Base-by-base conservation (phyloP, 305 asterid genomes). In the Fraxinus angustifolia region DNA sequence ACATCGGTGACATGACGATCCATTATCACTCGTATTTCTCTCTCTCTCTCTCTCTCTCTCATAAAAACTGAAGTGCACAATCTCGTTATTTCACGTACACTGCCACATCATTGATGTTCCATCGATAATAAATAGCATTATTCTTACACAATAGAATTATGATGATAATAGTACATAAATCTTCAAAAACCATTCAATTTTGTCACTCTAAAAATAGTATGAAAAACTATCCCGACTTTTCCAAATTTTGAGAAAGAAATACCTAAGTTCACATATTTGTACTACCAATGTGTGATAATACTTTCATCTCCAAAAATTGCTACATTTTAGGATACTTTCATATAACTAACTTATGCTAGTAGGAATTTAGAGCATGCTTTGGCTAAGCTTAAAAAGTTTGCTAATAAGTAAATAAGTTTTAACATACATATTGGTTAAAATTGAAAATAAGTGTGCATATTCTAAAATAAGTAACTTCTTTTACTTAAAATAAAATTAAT, bases 281-380 rank as follows among this genome's bases (percentile, higher is more conserved):
- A 50, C 62, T 48, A 68, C 77, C 30, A 23, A 3, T 7, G 78
- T 67, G 8, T 53, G 17, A 77, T 40, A 74, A 82, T 76, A 73
- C 74, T 58, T 84, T 48, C 58, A 75, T 56, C 82, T 83, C 81
- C 48, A 77, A 82, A 83, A 65, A 1, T 14, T 78, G 82, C 30
- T 23, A 62, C 7, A 62, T 62, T 62, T 60, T 62, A 62, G 16
- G 72, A 53, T 53, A 53, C 23, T 31, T 21, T 21, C 12, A 8
- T 62, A 62, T 62, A 58, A 58, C 30, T 17, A 62, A 62, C 34
- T 62, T 23, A 23, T 62, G 72, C 72, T 21, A 23, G 72, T 19
- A 58, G 68, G 30, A 58, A 19, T 19, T 1, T 26, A 62, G 34
- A 62, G n/a, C 34, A 3, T 0, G 72, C 8, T 53, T 23, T 23